Conservation (phyloP, 1,284 basidiomycete genomes). For the Inonotus hispidus region DNA sequence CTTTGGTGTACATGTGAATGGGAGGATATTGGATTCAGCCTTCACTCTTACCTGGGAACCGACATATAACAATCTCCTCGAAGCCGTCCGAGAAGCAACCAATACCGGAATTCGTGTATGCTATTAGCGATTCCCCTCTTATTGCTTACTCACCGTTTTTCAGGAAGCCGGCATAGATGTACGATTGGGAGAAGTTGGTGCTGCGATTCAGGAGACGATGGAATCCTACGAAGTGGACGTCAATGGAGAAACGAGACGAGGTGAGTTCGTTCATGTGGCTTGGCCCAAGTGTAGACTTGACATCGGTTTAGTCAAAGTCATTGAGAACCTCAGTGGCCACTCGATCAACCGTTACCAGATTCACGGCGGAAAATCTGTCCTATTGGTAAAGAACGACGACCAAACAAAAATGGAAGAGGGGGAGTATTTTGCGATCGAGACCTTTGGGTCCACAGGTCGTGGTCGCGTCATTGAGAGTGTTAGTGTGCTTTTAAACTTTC, state of each 20-base stretch:
- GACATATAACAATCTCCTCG: slow-evolving; percentile 84
- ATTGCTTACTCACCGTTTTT: slow-evolving; percentile 14
- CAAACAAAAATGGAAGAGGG: slow-evolving; percentile 98
- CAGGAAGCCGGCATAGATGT: slow-evolving; percentile 97
- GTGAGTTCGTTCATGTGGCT: slow-evolving; percentile 39
- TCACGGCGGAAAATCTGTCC: slow-evolving; percentile 85
- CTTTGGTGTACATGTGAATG: slow-evolving; percentile 95
- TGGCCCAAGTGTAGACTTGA: background rate
- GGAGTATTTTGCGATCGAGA: slow-evolving; percentile 99
- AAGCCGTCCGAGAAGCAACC: slow-evolving; percentile 92
- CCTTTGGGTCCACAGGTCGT: slow-evolving; percentile 95
- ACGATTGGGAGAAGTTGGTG: slow-evolving; percentile 89
- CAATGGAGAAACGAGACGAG: slow-evolving; percentile 78
- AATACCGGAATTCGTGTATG: slow-evolving; percentile 80
- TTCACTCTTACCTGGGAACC: slow-evolving; percentile 92
- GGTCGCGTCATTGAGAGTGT: slow-evolving; percentile 88
- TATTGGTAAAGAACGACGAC: slow-evolving; percentile 86
- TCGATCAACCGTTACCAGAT: slow-evolving; percentile 88
- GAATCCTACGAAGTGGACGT: slow-evolving; percentile 97
- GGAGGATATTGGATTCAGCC: slow-evolving; percentile 91
- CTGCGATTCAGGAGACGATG: slow-evolving; percentile 97
- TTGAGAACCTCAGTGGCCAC: slow-evolving; percentile 89
- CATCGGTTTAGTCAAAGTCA: slow-evolving; percentile 69
- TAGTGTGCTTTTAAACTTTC: slow-evolving; percentile 23
- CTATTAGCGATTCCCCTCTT: slow-evolving; percentile 5